These are phyloP conservation scores for Huntiella moniliformis DNA, from an alignment of 2,329 filamentous ascomycete genomes.

Conservation along the genomic window DNA sequence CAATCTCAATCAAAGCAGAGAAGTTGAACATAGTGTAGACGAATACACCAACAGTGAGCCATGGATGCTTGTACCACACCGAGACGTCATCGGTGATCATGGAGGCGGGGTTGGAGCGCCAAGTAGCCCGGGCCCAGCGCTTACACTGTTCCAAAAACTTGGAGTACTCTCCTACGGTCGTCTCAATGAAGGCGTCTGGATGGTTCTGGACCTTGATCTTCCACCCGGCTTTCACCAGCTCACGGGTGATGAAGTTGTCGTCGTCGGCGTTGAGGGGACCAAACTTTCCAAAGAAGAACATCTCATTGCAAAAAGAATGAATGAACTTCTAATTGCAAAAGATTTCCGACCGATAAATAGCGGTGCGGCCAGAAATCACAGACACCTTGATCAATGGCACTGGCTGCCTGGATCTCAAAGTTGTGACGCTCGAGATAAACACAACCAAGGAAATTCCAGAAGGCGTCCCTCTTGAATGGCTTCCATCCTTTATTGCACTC, in stretches of 20 bases:
- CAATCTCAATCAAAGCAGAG: constrained; percentile 31
- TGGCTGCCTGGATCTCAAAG: constrained; percentile 38
- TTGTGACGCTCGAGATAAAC: constrained; percentile 42
- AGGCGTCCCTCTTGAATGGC: no score
- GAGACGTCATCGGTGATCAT: constrained; percentile 18
- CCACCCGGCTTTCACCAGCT: constrained; percentile 29
- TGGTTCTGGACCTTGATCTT: constrained; percentile 35
- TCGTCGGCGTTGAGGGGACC: constrained; percentile 35
- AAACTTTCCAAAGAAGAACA: constrained; percentile 25
- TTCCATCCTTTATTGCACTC: no score
- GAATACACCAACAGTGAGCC: constrained; percentile 38
- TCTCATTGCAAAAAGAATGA: constrained; percentile 27
- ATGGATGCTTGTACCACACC: constrained; percentile 22
- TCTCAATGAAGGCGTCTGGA: constrained; percentile 28
- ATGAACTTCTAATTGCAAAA: constrained; percentile 26
- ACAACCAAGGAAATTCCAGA: constrained; percentile 37
- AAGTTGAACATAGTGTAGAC: constrained; percentile 35
- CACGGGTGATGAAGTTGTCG: constrained; percentile 43
- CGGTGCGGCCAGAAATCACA: constrained; percentile 40
- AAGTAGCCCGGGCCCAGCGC: constrained; percentile 40
- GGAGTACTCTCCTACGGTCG: constrained; percentile 29
- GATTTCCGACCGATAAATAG: constrained; percentile 30
- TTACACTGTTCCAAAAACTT: constrained; percentile 34
- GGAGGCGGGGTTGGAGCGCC: constrained; percentile 33
- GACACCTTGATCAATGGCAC: constrained; percentile 37